Conservation (phyloP, 208 protist species). For the Leishmania tropica region DNA sequence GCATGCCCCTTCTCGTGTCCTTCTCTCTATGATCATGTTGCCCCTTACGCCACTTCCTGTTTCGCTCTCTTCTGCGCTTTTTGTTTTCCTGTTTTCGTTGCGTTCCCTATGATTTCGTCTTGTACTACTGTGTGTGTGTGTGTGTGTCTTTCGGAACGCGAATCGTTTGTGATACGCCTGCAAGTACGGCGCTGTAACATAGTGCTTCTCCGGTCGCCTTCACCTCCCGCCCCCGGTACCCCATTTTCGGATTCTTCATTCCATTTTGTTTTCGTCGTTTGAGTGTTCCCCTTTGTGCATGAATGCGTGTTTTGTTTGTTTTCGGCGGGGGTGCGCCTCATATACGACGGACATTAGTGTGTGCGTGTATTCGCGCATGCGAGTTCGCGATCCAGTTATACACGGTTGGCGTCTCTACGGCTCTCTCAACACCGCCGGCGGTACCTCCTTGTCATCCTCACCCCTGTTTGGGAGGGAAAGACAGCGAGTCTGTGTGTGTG, state of each 20-base stretch:
- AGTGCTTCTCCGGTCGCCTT: background rate
- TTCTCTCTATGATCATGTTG: background rate
- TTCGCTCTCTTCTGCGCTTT: slow-evolving; percentile 2
- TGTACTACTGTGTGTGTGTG: background rate
- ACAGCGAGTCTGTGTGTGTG: background rate
- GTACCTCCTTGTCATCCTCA: background rate
- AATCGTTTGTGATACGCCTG: background rate
- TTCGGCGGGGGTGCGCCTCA: background rate
- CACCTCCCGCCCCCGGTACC: background rate
- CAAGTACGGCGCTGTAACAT: background rate
- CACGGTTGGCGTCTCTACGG: background rate
- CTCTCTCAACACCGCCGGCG: background rate
- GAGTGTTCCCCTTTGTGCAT: background rate
- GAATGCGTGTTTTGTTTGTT: background rate
- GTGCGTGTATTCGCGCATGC: background rate
- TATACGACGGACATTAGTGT: too few relatives aligned
- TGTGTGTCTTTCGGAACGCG: background rate
- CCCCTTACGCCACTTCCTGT: background rate
- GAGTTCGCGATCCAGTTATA: background rate
- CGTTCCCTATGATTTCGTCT: background rate
- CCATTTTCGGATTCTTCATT: background rate
- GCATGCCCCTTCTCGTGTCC: background rate
- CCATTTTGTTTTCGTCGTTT: background rate
- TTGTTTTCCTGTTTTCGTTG: slow-evolving; percentile 4
- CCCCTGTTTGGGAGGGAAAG: background rate